phyloP scores from a whole-genome alignment of 2,329 filamentous ascomycete genomes.

The Claviceps quebecensis region DNA sequence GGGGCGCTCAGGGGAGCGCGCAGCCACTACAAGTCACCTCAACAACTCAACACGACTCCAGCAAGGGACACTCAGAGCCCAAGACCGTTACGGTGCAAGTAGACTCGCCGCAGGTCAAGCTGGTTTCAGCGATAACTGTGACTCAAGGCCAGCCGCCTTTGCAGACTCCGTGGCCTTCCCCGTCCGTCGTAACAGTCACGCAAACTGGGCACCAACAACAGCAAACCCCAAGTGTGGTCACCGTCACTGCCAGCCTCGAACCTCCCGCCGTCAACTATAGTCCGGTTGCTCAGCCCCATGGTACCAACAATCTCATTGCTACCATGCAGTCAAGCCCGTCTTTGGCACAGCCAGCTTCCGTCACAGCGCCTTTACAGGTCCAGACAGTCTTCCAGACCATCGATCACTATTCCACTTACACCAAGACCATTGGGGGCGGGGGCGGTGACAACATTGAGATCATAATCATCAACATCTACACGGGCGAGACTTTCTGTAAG shows the following conservation, averaged over 20 bases:
- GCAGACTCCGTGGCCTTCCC: background rate
- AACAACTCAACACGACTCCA: conserved; percentile 8
- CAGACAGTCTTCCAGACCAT: conserved; percentile 7
- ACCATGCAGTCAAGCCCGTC: conserved; percentile 5
- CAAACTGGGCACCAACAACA: background rate
- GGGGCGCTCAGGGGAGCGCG: background rate
- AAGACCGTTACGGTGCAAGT: conserved; percentile 12
- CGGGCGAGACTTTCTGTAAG: conserved; percentile 16
- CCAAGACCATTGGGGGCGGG: conserved; percentile 11
- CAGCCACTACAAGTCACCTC: conserved; percentile 5
- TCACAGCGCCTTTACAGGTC: conserved; percentile 12
- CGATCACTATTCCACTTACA: conserved; percentile 12
- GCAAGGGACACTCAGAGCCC: conserved; percentile 2
- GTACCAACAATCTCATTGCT: conserved; percentile 9
- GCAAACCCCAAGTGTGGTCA: background rate
- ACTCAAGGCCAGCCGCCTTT: background rate
- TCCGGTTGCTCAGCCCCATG: background rate
- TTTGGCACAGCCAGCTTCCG: conserved; percentile 8
- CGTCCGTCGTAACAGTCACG: conserved; percentile 4
- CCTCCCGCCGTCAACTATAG: background rate
- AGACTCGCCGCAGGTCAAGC: conserved; percentile 7
- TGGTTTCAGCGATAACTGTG: conserved; percentile 11
- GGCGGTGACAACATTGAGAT: conserved; percentile 17
- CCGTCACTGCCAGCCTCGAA: background rate
- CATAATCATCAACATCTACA: conserved; percentile 18